Conservation (phyloP, 2,329 filamentous ascomycete genomes). For the Gaeumannomyces sp. region DNA sequence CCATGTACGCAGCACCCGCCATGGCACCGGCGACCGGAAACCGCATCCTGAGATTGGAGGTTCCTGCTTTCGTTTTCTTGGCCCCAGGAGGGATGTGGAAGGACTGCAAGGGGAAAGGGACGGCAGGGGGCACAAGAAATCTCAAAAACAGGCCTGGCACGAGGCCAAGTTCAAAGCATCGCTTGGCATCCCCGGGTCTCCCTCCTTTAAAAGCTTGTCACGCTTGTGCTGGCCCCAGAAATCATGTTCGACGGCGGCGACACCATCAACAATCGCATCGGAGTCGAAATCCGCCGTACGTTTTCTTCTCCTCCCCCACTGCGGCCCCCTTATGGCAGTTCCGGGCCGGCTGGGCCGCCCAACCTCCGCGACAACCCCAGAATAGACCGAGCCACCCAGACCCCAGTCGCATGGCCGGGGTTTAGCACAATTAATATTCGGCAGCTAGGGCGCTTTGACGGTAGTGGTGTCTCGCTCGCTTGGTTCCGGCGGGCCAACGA, state of each 20-base stretch:
- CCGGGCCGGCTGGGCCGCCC: neutral
- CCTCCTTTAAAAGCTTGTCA: neutral
- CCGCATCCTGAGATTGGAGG: neutral
- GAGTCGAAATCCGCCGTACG: neutral
- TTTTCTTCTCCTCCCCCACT: neutral
- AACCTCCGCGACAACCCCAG: neutral
- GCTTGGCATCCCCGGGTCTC: neutral
- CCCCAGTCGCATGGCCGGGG: neutral
- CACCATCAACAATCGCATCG: neutral
- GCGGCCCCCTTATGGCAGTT: neutral
- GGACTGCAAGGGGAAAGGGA: no score
- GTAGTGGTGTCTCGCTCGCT: neutral
- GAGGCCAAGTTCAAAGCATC: neutral
- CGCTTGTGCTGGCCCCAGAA: neutral
- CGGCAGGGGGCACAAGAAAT: neutral
- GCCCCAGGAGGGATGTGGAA: neutral
- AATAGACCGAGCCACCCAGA: neutral
- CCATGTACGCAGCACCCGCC: slow-evolving; percentile 12
- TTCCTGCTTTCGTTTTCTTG: neutral
- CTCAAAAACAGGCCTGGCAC: neutral
- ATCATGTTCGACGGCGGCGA: neutral
- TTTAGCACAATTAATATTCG: slow-evolving; percentile 2
- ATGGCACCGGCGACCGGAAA: slow-evolving; percentile 7
- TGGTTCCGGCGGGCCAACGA: neutral
- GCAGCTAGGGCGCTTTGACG: neutral